Evolutionary conservation across 345 rosid genomes (phyloP).

Genomic region (Eucalyptus regnans): DNA sequence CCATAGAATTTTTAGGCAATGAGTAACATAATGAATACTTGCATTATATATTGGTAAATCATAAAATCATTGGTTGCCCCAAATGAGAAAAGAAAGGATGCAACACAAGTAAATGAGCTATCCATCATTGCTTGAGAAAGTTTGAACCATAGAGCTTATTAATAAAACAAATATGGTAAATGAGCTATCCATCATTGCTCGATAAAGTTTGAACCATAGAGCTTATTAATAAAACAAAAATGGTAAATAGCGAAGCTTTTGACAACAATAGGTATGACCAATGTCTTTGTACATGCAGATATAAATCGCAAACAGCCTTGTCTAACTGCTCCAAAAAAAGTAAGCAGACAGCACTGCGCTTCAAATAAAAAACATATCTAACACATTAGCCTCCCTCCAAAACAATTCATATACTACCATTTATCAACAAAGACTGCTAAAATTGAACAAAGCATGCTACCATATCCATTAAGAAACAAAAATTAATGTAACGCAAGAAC

Average conservation of each 20-base stretch:
- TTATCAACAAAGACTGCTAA: neutral
- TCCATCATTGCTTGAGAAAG: neutral
- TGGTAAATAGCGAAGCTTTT: neutral
- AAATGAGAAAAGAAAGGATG: neutral
- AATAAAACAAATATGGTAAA: neutral
- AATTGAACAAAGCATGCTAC: neutral
- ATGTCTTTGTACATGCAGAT: neutral
- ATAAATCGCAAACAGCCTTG: neutral
- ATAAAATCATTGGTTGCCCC: neutral
- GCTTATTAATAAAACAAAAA: neutral
- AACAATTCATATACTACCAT: neutral
- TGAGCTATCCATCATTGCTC: neutral
- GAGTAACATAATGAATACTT: neutral
- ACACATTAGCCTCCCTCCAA: neutral
- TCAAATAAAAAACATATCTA: neutral
- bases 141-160: neutral
- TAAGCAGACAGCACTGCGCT: neutral
- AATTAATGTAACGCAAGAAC: neutral
- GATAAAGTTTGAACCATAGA: neutral
- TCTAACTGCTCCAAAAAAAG: neutral
- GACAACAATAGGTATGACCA: neutral
- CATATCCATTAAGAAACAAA: neutral
- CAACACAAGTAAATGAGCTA: neutral
- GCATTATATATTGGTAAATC: neutral
- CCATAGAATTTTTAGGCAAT: neutral